A percentile compares a stretch with the other conserved stretches of the same genome.
phyloP scores from a whole-genome alignment of 371 early-diverging fungal species.

The Gilbertella persicaria region DNA sequence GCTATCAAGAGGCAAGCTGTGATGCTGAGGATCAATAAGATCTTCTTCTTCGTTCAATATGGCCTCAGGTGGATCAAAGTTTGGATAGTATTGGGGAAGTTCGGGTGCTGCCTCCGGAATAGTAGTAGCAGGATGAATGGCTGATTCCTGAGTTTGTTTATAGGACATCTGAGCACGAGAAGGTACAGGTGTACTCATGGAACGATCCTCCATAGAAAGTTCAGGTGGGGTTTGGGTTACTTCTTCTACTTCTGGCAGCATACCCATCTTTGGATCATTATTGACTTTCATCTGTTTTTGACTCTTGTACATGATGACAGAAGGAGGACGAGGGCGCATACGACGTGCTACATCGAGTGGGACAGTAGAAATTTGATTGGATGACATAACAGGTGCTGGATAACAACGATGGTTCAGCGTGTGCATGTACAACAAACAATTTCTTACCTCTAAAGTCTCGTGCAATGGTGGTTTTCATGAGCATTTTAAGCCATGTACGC shows the following conservation, averaged over 20 bases:
- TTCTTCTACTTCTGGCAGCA: constrained; percentile 34
- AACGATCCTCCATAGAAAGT: neutral
- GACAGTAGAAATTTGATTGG: constrained; percentile 66
- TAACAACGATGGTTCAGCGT: neutral
- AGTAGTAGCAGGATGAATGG: neutral
- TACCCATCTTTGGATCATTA: constrained; percentile 25
- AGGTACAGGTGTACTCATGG: neutral
- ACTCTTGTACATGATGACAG: constrained; percentile 50
- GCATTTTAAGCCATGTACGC: constrained; percentile 63
- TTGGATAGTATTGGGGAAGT: too few relatives aligned
- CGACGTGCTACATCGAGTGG: constrained; percentile 63
- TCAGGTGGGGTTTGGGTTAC: neutral
- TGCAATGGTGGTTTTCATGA: constrained; percentile 76
- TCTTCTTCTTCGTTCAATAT: constrained; percentile 31
- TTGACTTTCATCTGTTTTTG: constrained; percentile 20
- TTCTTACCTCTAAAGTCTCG: constrained; percentile 51
- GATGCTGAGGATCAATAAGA: constrained; percentile 35
- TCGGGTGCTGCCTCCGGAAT: neutral
- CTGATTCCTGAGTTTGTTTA: too few relatives aligned
- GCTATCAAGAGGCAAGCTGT: constrained; percentile 13
- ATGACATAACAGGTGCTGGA: constrained; percentile 68
- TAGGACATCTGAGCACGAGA: too few relatives aligned
- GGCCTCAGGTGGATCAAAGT: neutral
- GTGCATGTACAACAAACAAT: neutral
- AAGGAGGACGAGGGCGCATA: constrained; percentile 70